A percentile compares a stretch with the other conserved stretches of the same genome.
Evolutionary conservation across 2,329 filamentous ascomycete genomes (phyloP).

Genomic region (Xylaria sp.): DNA sequence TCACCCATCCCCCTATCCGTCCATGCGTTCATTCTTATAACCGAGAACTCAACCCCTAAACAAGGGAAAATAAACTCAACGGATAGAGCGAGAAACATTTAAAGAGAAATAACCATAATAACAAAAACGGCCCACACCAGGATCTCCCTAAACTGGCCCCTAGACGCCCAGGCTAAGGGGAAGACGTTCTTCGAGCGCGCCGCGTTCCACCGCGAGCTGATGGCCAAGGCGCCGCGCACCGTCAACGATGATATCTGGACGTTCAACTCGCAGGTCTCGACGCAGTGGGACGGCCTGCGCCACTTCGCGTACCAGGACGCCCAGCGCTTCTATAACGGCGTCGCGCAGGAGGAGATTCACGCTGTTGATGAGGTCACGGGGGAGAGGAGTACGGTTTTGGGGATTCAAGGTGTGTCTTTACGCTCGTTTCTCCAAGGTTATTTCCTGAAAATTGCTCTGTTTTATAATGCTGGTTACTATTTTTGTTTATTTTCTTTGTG

Average conservation of each 20-base stretch:
- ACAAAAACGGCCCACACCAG: slow-evolving; percentile 45
- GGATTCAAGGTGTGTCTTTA: slow-evolving; percentile 33
- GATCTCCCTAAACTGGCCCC: slow-evolving; percentile 69
- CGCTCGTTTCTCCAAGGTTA: not conserved
- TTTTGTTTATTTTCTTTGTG: not conserved
- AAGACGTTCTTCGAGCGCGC: slow-evolving; percentile 66
- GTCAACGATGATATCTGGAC: slow-evolving; percentile 71
- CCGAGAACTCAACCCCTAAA: not conserved
- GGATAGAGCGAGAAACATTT: too few relatives aligned
- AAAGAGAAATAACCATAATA: too few relatives aligned
- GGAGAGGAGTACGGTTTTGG: slow-evolving; percentile 27
- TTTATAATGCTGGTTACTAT: not conserved
- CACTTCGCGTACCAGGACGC: slow-evolving; percentile 63
- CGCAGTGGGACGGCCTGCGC: slow-evolving; percentile 68
- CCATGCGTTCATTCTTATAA: not conserved
- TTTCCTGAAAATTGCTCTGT: not conserved
- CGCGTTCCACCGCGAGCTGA: slow-evolving; percentile 64
- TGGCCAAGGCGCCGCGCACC: slow-evolving; percentile 61
- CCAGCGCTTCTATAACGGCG: slow-evolving; percentile 32
- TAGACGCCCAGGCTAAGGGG: slow-evolving; percentile 62
- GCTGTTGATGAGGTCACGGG: slow-evolving; percentile 28
- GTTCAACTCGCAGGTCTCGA: slow-evolving; percentile 68
- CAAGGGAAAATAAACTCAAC: not conserved
- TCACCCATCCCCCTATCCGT: not conserved
- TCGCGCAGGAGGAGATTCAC: slow-evolving; percentile 33